Conservation (phyloP, 148 eudicot genomes). For the Vaccinium vitisidaea region DNA sequence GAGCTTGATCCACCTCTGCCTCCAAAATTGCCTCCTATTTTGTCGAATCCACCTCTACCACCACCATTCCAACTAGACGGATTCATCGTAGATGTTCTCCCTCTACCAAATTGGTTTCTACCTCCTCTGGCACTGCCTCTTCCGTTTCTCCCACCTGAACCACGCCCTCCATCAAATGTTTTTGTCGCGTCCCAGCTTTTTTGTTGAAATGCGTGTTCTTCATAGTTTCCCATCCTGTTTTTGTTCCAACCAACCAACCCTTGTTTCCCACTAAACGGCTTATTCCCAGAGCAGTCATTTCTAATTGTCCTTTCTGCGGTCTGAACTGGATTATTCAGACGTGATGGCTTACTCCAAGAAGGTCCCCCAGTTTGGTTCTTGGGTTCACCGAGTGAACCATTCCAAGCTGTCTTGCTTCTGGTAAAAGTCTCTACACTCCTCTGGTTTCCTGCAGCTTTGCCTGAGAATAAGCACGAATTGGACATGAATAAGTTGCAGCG, state of each 20-base stretch:
- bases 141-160: conserved; percentile 43
- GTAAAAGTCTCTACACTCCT: not conserved
- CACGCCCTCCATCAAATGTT: conserved; percentile 27
- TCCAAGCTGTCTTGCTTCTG: conserved; percentile 18
- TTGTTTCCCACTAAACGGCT: not conserved
- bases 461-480: not conserved
- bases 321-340: not conserved
- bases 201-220: not conserved
- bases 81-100: conserved; percentile 30
- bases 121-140: conserved; percentile 25
- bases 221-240: not conserved
- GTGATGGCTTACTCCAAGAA: not conserved
- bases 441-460: conserved; percentile 22
- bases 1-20: conserved; percentile 7
- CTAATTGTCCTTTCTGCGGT: not conserved
- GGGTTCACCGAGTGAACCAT: not conserved
- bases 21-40: not conserved
- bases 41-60: conserved; percentile 7
- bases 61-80: conserved; percentile 17
- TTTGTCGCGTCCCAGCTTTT: not conserved
- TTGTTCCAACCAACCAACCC: conserved; percentile 17
- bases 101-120: conserved; percentile 26
- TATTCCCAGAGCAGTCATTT: not conserved
- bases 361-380: conserved; percentile 17
- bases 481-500: not conserved